phyloP scores from a whole-genome alignment of 768 basidiomycete species.

The Boletus pseudopeckii region DNA sequence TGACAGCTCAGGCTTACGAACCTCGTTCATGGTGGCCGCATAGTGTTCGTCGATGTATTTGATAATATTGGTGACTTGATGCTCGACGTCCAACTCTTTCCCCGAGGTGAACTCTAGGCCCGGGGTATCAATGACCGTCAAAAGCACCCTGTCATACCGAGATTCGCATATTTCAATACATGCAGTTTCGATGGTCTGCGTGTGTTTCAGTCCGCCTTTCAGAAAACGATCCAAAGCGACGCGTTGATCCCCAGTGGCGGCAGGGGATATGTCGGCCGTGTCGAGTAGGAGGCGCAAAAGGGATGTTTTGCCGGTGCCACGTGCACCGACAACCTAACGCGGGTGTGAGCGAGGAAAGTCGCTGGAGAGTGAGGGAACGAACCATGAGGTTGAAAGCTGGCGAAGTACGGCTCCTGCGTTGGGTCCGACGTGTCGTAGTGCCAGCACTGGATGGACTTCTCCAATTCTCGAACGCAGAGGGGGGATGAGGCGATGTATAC shows the following conservation, averaged over 20 bases:
- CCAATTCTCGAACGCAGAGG: constrained; percentile 60
- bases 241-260: constrained; percentile 72
- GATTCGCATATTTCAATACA: constrained; percentile 83
- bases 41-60: constrained; percentile 80
- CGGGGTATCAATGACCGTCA: constrained; percentile 84
- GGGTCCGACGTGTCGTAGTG: constrained; percentile 48
- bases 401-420: constrained; percentile 60
- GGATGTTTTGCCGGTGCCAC: constrained; percentile 83
- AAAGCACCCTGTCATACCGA: constrained; percentile 69
- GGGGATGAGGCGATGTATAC: constrained; percentile 59
- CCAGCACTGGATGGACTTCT: constrained; percentile 38
- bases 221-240: constrained; percentile 63
- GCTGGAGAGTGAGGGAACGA: constrained; percentile 10
- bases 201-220: constrained; percentile 55
- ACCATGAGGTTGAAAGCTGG: constrained; percentile 90
- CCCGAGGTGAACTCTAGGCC: constrained; percentile 75
- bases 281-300: constrained; percentile 76
- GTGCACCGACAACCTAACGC: constrained; percentile 69
- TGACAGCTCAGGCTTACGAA: constrained; percentile 23
- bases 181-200: constrained; percentile 61
- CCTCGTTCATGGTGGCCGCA: constrained; percentile 86
- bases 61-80: constrained; percentile 69
- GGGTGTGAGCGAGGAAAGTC: constrained; percentile 1
- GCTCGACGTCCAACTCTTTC: constrained; percentile 72
- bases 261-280: constrained; percentile 78